Evolutionary conservation across 495 filamentous ascomycete species (phyloP).

Genomic region (Rusavskia elegans): DNA sequence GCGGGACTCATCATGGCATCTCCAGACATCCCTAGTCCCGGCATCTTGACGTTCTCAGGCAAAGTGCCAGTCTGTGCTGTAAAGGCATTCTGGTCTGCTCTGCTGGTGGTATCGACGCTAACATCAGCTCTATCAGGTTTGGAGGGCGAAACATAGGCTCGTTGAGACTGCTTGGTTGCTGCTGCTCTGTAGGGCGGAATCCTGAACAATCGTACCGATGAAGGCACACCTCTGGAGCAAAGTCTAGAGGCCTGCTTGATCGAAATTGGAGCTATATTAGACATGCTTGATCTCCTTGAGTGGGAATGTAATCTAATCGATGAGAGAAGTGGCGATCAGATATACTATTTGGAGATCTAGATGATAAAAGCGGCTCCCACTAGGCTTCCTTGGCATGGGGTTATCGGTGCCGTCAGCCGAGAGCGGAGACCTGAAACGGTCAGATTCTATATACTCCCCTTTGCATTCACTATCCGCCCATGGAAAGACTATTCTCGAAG

Average conservation of each 20-base stretch:
- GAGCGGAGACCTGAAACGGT: too few relatives aligned
- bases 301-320: too few relatives aligned
- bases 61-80: constrained; percentile 51
- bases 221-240: constrained; percentile 37
- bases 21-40: constrained; percentile 39
- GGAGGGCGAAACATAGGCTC: constrained; percentile 74
- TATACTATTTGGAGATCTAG: too few relatives aligned
- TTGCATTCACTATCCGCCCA: too few relatives aligned
- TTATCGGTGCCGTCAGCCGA: too few relatives aligned
- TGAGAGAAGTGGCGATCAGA: too few relatives aligned
- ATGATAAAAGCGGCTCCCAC: too few relatives aligned
- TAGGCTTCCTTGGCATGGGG: too few relatives aligned
- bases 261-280: constrained; percentile 47
- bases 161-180: constrained; percentile 29
- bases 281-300: too few relatives aligned
- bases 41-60: constrained; percentile 35
- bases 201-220: constrained; percentile 6
- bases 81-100: constrained; percentile 68
- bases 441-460: too few relatives aligned
- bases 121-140: constrained; percentile 68
- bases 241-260: constrained; percentile 67
- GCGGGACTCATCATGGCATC: constrained; percentile 65
- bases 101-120: constrained; percentile 65
- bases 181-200: constrained; percentile 23
- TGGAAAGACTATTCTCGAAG: too few relatives aligned